A percentile compares a stretch with the other conserved stretches of the same genome.
Evolutionary conservation across 116 monocot species (phyloP).

Genomic region (Zostera marina): DNA sequence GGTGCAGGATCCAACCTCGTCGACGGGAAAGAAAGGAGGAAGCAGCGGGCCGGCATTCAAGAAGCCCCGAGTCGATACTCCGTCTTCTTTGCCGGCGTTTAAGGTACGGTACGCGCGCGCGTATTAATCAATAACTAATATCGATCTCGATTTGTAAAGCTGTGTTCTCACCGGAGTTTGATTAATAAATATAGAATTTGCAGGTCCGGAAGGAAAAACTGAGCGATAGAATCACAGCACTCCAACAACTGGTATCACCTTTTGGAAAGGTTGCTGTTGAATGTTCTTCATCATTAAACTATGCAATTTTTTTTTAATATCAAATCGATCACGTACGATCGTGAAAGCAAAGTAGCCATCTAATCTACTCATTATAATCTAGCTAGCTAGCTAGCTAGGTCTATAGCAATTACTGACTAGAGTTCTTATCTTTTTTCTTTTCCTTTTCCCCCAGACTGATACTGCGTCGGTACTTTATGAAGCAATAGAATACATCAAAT

Average conservation of each 20-base stretch:
- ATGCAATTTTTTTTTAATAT: background rate
- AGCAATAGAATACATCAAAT: slow-evolving; percentile 87
- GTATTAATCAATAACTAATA: background rate
- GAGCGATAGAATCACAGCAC: slow-evolving; percentile 81
- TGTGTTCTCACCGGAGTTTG: too few relatives aligned
- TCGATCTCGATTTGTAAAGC: too few relatives aligned
- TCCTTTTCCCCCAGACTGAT: slow-evolving; percentile 42
- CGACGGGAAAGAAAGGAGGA: slow-evolving; percentile 19
- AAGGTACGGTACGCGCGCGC: slow-evolving; percentile 18
- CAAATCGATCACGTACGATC: background rate
- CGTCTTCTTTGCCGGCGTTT: slow-evolving; percentile 64
- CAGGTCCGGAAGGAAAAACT: slow-evolving; percentile 89
- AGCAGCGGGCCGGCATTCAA: slow-evolving; percentile 29
- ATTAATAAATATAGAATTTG: too few relatives aligned
- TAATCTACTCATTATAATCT: too few relatives aligned
- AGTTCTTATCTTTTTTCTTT: too few relatives aligned
- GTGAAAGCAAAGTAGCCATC: slow-evolving; percentile 1
- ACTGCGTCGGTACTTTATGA: slow-evolving; percentile 95
- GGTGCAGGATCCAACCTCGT: slow-evolving; percentile 1
- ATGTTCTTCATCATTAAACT: background rate
- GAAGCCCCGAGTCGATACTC: slow-evolving; percentile 53
- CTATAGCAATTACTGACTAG: too few relatives aligned
- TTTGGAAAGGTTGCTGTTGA: slow-evolving; percentile 72
- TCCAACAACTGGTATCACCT: slow-evolving; percentile 89
- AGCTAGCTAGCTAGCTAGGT: too few relatives aligned